Evolutionary conservation across 257 asterid species (phyloP).

Genomic region (Salvia hispanica): DNA sequence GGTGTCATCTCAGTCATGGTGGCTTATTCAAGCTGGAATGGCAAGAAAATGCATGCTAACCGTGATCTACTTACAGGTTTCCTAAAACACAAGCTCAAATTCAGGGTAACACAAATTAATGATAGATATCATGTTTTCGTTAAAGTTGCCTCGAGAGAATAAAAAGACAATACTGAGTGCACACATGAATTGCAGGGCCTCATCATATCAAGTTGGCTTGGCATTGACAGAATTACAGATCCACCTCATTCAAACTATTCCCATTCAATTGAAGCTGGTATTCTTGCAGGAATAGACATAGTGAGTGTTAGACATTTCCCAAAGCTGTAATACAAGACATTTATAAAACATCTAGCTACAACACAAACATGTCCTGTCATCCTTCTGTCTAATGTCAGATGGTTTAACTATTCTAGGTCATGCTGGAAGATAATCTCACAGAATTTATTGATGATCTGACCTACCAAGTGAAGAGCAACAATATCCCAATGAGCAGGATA

Average conservation of each 20-base stretch:
- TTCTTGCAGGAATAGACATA: slow-evolving; percentile 75
- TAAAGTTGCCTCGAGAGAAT: not conserved
- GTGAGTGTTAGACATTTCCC: slow-evolving; percentile 31
- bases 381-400: slow-evolving; percentile 11
- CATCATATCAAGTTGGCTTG: slow-evolving; percentile 61
- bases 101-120: slow-evolving; percentile 41
- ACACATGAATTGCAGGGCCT: slow-evolving; percentile 47
- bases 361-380: not conserved
- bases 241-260: slow-evolving; percentile 61
- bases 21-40: slow-evolving; percentile 77
- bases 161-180: not conserved
- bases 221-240: slow-evolving; percentile 52
- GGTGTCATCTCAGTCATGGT: slow-evolving; percentile 78
- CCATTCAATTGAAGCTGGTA: slow-evolving; percentile 46
- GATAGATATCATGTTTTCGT: not conserved
- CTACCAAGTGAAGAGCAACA: slow-evolving; percentile 40
- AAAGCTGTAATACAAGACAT: not conserved
- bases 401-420: slow-evolving; percentile 38
- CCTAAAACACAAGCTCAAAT: slow-evolving; percentile 65
- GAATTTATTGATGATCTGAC: slow-evolving; percentile 42
- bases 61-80: slow-evolving; percentile 58
- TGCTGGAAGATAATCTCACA: slow-evolving; percentile 38
- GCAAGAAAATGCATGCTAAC: slow-evolving; percentile 70
- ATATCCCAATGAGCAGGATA: slow-evolving; percentile 42
- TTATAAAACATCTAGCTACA: not conserved